Conservation (phyloP, 306 rosid species). For the Prunus mongolica region DNA sequence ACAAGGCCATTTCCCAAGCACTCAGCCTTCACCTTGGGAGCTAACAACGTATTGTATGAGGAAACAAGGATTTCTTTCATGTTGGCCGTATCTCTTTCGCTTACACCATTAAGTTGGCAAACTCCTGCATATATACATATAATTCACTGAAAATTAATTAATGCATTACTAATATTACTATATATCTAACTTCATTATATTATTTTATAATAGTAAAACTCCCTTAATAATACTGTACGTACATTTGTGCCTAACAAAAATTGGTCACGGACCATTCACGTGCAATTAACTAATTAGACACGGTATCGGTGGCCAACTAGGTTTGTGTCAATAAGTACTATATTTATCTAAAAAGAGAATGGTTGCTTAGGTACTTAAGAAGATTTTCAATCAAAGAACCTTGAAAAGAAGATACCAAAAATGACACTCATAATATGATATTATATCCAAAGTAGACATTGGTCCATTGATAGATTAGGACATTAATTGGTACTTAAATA, state of each 20-base stretch:
- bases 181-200: no score
- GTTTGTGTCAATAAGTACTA: no score
- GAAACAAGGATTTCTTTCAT: constrained; percentile 61
- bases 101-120: constrained; percentile 46
- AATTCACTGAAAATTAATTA: not conserved
- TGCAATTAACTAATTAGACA: no score
- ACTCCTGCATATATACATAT: constrained; percentile 52
- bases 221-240: no score
- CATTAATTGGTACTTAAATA: not conserved
- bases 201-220: no score
- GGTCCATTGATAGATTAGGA: not conserved
- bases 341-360: no score
- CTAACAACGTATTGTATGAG: constrained; percentile 67
- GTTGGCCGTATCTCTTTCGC: constrained; percentile 58
- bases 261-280: no score
- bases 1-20: constrained; percentile 34
- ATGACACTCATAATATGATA: no score
- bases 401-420: not conserved
- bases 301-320: no score
- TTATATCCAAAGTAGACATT: not conserved
- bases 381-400: not conserved
- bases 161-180: no score
- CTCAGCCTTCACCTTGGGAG: constrained; percentile 61
- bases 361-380: no score
- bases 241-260: no score